Conservation (phyloP, 495 filamentous ascomycete species). For the Apodospora peruviana region DNA sequence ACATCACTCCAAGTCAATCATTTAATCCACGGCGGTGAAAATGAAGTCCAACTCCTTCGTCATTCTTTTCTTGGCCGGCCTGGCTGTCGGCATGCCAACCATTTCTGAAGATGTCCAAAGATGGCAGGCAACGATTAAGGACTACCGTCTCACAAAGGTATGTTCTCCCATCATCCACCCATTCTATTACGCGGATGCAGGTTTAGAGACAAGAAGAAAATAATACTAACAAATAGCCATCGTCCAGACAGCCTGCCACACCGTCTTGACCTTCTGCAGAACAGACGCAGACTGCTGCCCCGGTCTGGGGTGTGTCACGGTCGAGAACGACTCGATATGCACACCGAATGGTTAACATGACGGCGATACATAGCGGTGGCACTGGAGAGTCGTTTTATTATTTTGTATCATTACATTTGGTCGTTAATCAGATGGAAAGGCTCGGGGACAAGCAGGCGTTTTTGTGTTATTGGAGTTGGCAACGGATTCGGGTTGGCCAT, state of each 20-base stretch:
- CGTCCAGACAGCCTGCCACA: neutral
- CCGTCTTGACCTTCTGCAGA: neutral
- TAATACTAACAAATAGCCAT: neutral
- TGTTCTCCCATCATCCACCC: neutral
- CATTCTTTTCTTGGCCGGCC: neutral
- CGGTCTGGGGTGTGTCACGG: neutral
- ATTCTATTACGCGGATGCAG: neutral
- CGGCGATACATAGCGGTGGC: no score
- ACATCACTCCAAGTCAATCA: no score
- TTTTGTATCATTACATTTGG: no score
- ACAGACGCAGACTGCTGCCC: neutral
- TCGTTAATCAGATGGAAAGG: no score
- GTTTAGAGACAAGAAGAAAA: no score
- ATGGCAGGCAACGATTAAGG: neutral
- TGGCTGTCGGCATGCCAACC: neutral
- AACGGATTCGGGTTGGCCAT: no score
- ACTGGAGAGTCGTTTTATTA: no score
- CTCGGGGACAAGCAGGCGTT: no score
- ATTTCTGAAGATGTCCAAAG: neutral
- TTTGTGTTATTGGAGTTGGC: no score
- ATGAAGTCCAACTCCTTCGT: neutral
- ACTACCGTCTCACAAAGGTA: neutral
- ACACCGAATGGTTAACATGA: neutral
- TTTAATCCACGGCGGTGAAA: no score
- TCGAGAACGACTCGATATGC: neutral